phyloP scores from a whole-genome alignment of 441 rosid species.

The Populus trichocarpa region DNA sequence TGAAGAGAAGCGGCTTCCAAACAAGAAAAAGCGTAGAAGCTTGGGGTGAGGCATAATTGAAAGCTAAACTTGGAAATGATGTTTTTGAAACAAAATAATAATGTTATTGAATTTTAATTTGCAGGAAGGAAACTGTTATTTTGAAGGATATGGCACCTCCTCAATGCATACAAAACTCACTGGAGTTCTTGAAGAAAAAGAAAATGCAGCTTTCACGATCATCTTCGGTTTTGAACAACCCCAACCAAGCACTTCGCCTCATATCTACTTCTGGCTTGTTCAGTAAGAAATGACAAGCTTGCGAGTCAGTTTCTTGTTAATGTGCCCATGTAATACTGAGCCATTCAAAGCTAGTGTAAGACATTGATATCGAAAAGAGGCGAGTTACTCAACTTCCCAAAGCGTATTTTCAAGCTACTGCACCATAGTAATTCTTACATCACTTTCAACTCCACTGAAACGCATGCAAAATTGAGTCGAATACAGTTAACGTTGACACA shows the following conservation, averaged over 20 bases:
- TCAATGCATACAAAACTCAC: conserved; percentile 54
- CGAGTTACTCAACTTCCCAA: neutral
- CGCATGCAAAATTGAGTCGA: neutral
- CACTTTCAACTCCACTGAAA: neutral
- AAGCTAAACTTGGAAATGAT: neutral
- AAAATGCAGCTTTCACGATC: conserved; percentile 77
- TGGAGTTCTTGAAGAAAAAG: conserved; percentile 81
- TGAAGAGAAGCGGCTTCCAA: conserved; percentile 29
- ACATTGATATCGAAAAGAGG: neutral
- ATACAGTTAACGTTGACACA: neutral
- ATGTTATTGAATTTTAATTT: conserved; percentile 12
- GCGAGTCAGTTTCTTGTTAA: neutral
- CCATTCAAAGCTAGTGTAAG: neutral
- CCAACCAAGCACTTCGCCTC: conserved; percentile 78
- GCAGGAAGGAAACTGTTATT: conserved; percentile 68
- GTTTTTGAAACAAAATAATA: conserved; percentile 1
- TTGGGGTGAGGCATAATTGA: conserved; percentile 47
- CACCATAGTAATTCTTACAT: neutral
- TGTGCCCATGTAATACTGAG: neutral
- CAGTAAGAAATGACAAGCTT: conserved; percentile 34
- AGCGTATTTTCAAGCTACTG: neutral
- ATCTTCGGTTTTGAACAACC: conserved; percentile 57
- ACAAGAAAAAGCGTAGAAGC: conserved; percentile 57
- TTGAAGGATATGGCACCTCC: conserved; percentile 70
- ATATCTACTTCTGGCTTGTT: conserved; percentile 50